These are phyloP conservation scores for Diaporthe caulivora DNA, from an alignment of 2,329 filamentous ascomycete genomes.

Conservation along the genomic window DNA sequence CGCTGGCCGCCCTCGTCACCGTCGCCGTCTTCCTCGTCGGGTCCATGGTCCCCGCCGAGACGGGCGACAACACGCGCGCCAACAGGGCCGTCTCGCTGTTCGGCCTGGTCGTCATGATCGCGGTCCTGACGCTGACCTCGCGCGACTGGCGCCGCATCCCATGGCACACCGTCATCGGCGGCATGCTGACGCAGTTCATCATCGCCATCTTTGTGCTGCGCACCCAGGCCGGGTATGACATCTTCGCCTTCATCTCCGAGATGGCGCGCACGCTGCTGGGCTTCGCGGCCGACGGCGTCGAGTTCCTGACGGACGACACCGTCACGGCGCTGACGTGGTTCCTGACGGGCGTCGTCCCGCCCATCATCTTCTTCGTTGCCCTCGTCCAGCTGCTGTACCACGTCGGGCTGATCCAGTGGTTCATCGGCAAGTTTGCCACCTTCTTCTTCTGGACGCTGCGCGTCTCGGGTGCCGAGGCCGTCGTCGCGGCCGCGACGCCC, in stretches of 20 bases:
- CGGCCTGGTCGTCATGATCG: constrained; percentile 79
- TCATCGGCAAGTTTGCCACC: constrained; percentile 85
- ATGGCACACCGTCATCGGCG: constrained; percentile 87
- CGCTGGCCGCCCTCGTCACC: constrained; percentile 72
- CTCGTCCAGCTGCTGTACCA: constrained; percentile 91
- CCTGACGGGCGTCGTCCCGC: constrained; percentile 83
- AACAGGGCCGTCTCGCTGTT: constrained; percentile 87
- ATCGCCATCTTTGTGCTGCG: constrained; percentile 90
- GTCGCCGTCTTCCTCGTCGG: constrained; percentile 82
- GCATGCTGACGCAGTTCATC: constrained; percentile 90
- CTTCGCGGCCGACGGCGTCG: constrained; percentile 79
- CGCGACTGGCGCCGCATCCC: constrained; percentile 72
- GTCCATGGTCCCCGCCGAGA: constrained; percentile 79
- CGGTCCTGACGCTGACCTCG: constrained; percentile 77
- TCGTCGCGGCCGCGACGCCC: constrained; percentile 91
- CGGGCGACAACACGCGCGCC: constrained; percentile 79
- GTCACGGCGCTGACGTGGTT: constrained; percentile 71
- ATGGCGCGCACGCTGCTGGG: constrained; percentile 80
- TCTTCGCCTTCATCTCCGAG: constrained; percentile 88
- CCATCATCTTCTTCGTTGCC: constrained; percentile 96
- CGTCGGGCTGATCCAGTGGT: constrained; percentile 87
- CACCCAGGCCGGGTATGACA: constrained; percentile 84
- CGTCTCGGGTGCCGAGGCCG: constrained; percentile 92
- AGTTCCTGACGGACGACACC: constrained; percentile 73
- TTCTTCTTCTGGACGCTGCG: constrained; percentile 93